Evolutionary conservation across 257 asterid genomes (phyloP), one percentile per base, ranked within the genome.

Genomic region (Nicotiana paniculata): DNA sequence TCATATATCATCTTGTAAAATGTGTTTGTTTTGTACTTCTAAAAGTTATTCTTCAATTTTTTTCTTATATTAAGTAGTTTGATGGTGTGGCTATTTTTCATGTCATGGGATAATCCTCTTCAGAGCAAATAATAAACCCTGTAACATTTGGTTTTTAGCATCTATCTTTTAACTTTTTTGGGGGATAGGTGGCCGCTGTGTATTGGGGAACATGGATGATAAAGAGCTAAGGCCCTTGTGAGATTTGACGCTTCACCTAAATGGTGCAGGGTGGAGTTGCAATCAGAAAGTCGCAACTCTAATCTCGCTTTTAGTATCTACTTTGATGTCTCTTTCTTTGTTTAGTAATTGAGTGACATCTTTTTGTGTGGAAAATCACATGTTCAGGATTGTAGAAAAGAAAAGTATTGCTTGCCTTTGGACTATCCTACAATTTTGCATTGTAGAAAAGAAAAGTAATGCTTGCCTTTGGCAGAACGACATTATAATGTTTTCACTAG

Each of bases 361-460:
- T 74, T 74, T 21, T 48, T 24, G 24, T 46, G 61, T 72, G 21
- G 39, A 28, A 75, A 28, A 39, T 33, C 79, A 74, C 4, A 6
- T 51, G 63, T 51, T 51, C 28, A 51, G 39, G 28, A 51, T 75
- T 3, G 63, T 7, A 75, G 53, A 15, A 26, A 75, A 24, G 33
- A 43, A 28, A 75, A 51, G 80, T 75, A 51, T 4, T 51, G 43
- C 46, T 53, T 75, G 63, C 80, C 80, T 75, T 51, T 28, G 63
- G 63, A 4, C 24, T 75, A 63, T 75, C 80, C 63, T 75, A 75
- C 46, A 75, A 75, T 75, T 75, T 33, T 75, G 80, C 80, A 26
- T 7, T 3, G 63, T 7, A 75, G 53, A 15, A 26, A 75, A 24
- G 33, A 43, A 28, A 75, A 51, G 80, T 75, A 51, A 8, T 51